These are phyloP conservation scores for Plectranthus barbatus DNA, from an alignment of 257 asterid genomes.

Conservation along the genomic window DNA sequence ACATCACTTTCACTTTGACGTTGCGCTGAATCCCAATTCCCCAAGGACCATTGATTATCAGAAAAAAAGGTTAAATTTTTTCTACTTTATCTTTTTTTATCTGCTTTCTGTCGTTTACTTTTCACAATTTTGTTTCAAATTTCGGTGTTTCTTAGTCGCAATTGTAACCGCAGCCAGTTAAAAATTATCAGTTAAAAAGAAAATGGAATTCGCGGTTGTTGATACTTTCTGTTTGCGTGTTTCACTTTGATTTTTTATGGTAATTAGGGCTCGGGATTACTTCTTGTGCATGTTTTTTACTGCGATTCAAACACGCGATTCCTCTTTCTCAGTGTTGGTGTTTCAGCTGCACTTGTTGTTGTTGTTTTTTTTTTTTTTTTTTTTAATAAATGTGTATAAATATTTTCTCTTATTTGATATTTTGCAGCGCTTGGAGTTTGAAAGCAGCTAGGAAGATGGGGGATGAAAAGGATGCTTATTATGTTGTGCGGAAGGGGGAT, in stretches of 20 bases:
- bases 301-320: constrained; percentile 1
- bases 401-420: not conserved
- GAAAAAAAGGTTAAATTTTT: not conserved
- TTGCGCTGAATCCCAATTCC: constrained; percentile 3
- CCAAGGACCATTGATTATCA: not conserved
- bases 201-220: not conserved
- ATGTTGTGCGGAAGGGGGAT: constrained; percentile 76
- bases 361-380: not conserved
- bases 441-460: constrained; percentile 38
- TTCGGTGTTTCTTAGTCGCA: not conserved
- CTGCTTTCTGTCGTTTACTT: not conserved
- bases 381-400: too few relatives aligned
- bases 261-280: constrained; percentile 25
- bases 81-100: not conserved
- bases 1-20: constrained; percentile 11
- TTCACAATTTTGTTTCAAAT: not conserved
- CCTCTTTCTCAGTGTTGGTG: not conserved
- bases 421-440: constrained; percentile 22
- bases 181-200: not conserved
- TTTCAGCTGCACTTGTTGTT: not conserved
- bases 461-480: constrained; percentile 81
- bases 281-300: not conserved
- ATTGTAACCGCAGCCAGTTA: not conserved
- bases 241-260: not conserved
- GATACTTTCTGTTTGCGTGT: not conserved